Percentiles rank a stretch among this genome's conserved stretches.
phyloP scores from a whole-genome alignment of 2,329 filamentous ascomycete genomes.

The Cyphellophora europaea region DNA sequence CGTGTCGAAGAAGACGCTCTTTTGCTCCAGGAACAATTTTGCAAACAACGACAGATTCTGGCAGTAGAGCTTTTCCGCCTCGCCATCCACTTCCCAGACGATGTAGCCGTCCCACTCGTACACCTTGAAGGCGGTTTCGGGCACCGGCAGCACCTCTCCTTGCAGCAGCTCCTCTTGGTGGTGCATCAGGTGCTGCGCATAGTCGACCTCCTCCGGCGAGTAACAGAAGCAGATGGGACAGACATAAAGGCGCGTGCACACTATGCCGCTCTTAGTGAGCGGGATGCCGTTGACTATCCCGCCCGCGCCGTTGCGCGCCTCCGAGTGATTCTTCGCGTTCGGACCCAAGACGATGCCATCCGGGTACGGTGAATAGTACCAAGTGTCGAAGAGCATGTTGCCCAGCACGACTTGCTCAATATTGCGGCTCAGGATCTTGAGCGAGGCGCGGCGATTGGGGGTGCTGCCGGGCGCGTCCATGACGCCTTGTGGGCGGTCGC shows the following conservation, averaged over 20 bases:
- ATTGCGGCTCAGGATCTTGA: slow-evolving; percentile 46
- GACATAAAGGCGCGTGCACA: slow-evolving; percentile 35
- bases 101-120: slow-evolving; percentile 75
- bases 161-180: slow-evolving; percentile 21
- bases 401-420: slow-evolving; percentile 82
- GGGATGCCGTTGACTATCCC: slow-evolving; percentile 1
- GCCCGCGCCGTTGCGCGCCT: slow-evolving; percentile 10
- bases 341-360: slow-evolving; percentile 41
- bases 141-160: slow-evolving; percentile 14
- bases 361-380: slow-evolving; percentile 86
- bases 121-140: slow-evolving; percentile 60
- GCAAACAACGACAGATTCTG: slow-evolving; percentile 94
- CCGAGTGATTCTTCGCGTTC: slow-evolving; percentile 4
- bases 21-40: slow-evolving; percentile 95
- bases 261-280: slow-evolving; percentile 2
- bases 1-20: slow-evolving; percentile 97
- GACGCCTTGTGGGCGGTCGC: slow-evolving; percentile 1
- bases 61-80: slow-evolving; percentile 77
- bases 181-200: slow-evolving; percentile 41
- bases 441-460: slow-evolving; percentile 9
- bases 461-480: not conserved
- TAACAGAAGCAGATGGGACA: slow-evolving; percentile 96
- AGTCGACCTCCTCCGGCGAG: slow-evolving; percentile 38
- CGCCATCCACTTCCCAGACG: slow-evolving; percentile 88
- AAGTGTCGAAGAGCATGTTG: slow-evolving; percentile 73